Conservation (phyloP, 148 eudicot genomes). For the Rhododendron henanense region DNA sequence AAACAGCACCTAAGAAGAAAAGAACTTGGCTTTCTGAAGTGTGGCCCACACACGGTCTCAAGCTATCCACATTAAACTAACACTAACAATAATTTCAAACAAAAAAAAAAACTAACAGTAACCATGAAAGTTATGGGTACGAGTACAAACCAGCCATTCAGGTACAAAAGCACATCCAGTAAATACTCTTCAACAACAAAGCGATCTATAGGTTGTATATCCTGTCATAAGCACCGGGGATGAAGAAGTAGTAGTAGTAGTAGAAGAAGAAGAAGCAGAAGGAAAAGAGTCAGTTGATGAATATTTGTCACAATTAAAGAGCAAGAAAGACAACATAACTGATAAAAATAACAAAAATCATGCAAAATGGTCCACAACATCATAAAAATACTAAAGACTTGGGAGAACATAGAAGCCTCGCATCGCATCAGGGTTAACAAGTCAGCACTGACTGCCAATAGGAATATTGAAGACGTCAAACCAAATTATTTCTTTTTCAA, state of each 20-base stretch:
- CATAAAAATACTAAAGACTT: neutral
- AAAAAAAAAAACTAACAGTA: neutral
- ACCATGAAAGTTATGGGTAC: neutral
- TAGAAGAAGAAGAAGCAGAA: neutral
- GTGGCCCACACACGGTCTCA: neutral
- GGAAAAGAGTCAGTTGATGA: neutral
- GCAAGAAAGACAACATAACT: neutral
- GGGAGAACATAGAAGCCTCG: neutral
- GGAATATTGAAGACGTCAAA: neutral
- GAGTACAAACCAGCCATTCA: conserved; percentile 88
- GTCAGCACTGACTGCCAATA: neutral
- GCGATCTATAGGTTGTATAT: conserved; percentile 79
- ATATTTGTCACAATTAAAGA: neutral
- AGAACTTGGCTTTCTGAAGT: neutral
- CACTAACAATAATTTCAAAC: neutral
- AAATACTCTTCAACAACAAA: conserved; percentile 93
- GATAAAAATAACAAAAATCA: neutral
- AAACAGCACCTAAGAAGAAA: neutral
- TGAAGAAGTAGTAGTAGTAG: neutral
- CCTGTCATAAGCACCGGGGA: conserved; percentile 34
- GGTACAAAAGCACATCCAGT: conserved; percentile 79
- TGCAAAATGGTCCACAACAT: neutral
- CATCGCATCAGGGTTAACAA: neutral
- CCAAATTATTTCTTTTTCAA: neutral
- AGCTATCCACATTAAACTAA: neutral